Evolutionary conservation across 1,284 basidiomycete genomes (phyloP).

Genomic region (Apiotrichum montevideense): DNA sequence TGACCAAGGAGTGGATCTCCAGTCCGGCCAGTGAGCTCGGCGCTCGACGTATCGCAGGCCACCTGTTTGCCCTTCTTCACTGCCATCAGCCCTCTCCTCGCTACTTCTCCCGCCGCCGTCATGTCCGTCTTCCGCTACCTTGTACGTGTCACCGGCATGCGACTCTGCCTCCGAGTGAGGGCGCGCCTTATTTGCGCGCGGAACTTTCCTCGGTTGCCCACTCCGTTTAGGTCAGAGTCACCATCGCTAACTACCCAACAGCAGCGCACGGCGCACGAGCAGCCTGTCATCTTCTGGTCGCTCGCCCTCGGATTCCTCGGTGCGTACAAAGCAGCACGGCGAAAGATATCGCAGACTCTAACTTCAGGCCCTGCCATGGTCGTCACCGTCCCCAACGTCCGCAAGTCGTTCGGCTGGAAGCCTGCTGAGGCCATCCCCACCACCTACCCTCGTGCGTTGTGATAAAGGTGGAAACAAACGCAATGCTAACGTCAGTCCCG

Average conservation of each 20-base stretch:
- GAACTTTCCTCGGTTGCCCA: too few species aligned
- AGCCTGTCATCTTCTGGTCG: slow-evolving; percentile 86
- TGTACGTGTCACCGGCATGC: background rate
- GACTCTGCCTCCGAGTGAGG: too few species aligned
- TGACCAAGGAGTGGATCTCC: too few species aligned
- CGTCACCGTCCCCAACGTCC: slow-evolving; percentile 69
- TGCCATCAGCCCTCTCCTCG: background rate
- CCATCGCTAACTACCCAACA: slow-evolving; percentile 26
- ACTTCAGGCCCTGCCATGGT: slow-evolving; percentile 66
- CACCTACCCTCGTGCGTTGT: slow-evolving; percentile 66
- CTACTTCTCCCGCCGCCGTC: slow-evolving; percentile 10
- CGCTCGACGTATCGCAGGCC: background rate
- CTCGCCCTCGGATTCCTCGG: slow-evolving; percentile 59
- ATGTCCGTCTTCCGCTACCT: slow-evolving; percentile 33
- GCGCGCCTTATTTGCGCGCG: too few species aligned
- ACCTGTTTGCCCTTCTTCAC: background rate
- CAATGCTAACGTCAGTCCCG: slow-evolving; percentile 25
- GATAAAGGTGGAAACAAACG: background rate
- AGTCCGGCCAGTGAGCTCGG: background rate
- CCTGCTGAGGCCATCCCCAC: slow-evolving; percentile 70
- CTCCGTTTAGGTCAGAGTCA: too few species aligned
- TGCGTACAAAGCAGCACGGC: slow-evolving; percentile 14
- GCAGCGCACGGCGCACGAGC: slow-evolving; percentile 83
- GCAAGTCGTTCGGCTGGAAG: slow-evolving; percentile 65
- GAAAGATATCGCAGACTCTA: too few species aligned